A percentile compares a stretch with the other conserved stretches of the same genome.
Conservation (phyloP, 2,329 filamentous ascomycete species). For the Arthrinium phaeospermum region DNA sequence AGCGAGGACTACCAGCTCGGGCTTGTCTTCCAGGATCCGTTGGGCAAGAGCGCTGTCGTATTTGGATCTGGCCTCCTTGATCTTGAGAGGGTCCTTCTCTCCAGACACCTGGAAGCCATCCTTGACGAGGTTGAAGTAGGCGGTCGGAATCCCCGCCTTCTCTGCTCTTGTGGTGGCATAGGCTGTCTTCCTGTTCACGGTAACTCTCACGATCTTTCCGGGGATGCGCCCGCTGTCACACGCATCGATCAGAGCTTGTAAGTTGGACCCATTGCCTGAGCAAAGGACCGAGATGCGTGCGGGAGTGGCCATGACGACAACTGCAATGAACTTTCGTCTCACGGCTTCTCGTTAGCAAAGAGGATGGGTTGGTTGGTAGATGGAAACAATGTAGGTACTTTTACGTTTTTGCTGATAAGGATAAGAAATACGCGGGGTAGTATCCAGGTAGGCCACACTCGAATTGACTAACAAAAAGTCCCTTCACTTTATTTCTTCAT, state of each 20-base stretch:
- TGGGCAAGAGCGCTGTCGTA: slow-evolving; percentile 80
- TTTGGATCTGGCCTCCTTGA: slow-evolving; percentile 63
- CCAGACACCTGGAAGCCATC: slow-evolving; percentile 67
- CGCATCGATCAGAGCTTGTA: slow-evolving; percentile 71
- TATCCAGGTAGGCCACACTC: neutral
- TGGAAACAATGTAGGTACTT: neutral
- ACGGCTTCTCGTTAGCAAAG: slow-evolving; percentile 4
- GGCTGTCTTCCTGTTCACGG: slow-evolving; percentile 55
- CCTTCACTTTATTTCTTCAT: neutral
- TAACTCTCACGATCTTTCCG: slow-evolving; percentile 51
- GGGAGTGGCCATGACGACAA: slow-evolving; percentile 19
- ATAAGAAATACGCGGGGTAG: slow-evolving; percentile 7
- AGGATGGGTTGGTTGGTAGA: neutral
- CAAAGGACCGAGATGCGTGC: slow-evolving; percentile 62
- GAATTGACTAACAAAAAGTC: neutral
- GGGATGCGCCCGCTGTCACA: slow-evolving; percentile 46
- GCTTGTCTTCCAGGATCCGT: slow-evolving; percentile 67
- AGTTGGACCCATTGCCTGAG: slow-evolving; percentile 72
- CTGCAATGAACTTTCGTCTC: neutral
- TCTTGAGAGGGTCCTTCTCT: slow-evolving; percentile 62
- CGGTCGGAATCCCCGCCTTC: slow-evolving; percentile 69
- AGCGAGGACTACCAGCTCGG: slow-evolving; percentile 79
- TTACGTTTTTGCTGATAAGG: neutral
- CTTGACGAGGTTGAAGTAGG: slow-evolving; percentile 81
- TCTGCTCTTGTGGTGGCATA: slow-evolving; percentile 49